These are phyloP conservation scores for Plasmodium sp. DNA, from an alignment of 169 alveolate species.

Conservation along the genomic window DNA sequence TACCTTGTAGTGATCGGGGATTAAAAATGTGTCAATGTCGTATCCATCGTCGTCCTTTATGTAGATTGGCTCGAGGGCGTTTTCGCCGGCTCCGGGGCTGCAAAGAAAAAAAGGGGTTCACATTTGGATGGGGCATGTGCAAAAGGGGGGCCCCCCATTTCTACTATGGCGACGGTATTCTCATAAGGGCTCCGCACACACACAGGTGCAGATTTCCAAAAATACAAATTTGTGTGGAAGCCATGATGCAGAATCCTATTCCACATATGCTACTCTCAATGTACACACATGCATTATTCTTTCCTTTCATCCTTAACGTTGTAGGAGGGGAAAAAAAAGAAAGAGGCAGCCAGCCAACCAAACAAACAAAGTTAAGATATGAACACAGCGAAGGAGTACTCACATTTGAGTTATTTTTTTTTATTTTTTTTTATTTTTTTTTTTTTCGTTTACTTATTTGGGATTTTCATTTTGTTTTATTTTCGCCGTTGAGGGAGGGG, in stretches of 20 bases:
- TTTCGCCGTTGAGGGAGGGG: neutral
- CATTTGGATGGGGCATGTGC: neutral
- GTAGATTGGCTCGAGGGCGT: conserved; percentile 37
- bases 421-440: neutral
- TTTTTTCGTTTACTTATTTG: conserved; percentile 4
- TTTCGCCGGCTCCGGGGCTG: conserved; percentile 71
- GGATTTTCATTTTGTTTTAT: conserved; percentile 13
- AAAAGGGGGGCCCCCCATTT: neutral
- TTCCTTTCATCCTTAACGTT: neutral
- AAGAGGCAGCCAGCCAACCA: neutral
- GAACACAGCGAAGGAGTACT: neutral
- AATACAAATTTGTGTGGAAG: neutral
- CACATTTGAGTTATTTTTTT: neutral
- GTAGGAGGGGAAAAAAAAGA: neutral
- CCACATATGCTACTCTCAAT: neutral
- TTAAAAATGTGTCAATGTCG: conserved; percentile 41
- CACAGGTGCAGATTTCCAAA: neutral
- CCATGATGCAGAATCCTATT: neutral
- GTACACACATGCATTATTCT: neutral
- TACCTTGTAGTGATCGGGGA: conserved; percentile 64
- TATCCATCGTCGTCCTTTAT: conserved; percentile 70
- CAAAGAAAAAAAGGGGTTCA: neutral
- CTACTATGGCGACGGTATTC: neutral
- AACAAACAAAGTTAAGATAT: neutral
- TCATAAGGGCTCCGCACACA: neutral